Percentiles rank a stretch among this genome's conserved stretches.
These are phyloP conservation scores for Trametes elegans DNA, from an alignment of 768 basidiomycete genomes.

Conservation along the genomic window DNA sequence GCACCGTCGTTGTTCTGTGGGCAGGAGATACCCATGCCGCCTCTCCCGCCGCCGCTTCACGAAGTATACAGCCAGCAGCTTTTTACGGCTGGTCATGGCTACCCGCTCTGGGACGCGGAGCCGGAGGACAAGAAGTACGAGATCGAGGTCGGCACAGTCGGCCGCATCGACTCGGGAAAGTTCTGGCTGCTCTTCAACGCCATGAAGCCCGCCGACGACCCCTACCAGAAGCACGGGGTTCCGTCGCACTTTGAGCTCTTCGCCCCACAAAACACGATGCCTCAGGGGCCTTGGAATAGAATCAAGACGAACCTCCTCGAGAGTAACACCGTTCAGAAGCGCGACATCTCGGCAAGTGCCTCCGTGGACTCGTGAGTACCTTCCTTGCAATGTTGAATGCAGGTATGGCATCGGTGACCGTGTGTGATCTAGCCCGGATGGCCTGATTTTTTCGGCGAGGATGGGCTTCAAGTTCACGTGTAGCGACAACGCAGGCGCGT, in stretches of 20 bases:
- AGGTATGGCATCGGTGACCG: too few relatives aligned
- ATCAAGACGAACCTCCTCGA: neutral
- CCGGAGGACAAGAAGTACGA: neutral
- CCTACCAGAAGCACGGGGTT: constrained; percentile 1
- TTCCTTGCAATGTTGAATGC: too few relatives aligned
- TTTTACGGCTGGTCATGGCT: neutral
- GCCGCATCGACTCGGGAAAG: neutral
- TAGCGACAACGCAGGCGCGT: constrained; percentile 1
- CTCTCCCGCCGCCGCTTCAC: neutral
- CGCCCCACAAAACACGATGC: neutral
- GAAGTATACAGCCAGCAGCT: constrained; percentile 3
- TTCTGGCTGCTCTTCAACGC: constrained; percentile 15
- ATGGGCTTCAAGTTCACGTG: neutral
- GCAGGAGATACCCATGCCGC: too few relatives aligned
- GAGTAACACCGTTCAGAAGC: neutral
- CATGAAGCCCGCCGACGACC: neutral
- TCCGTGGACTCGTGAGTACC: too few relatives aligned
- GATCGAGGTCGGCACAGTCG: constrained; percentile 15
- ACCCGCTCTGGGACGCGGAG: constrained; percentile 11
- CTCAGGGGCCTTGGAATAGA: neutral
- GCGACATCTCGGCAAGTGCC: neutral
- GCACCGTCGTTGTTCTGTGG: too few relatives aligned
- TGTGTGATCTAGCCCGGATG: neutral
- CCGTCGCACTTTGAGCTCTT: constrained; percentile 4
- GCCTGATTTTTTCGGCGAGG: neutral